Base-by-base conservation (phyloP, 2,329 filamentous ascomycete species). In the Botrytis hyacinthi region DNA sequence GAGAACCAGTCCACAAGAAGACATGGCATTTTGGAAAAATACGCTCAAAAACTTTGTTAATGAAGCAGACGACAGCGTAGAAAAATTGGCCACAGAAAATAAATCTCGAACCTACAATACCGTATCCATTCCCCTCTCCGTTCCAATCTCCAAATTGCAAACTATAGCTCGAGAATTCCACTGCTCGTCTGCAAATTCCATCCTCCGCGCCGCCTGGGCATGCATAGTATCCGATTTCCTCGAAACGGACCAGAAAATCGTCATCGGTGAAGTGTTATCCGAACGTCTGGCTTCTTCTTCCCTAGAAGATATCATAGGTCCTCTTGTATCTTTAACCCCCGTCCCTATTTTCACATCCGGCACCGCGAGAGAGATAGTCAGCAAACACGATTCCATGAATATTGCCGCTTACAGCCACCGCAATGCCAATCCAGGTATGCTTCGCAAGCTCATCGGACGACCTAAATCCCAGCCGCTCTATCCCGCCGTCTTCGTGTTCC, bases 131-230 rank as follows among this genome's bases (percentile, higher is more conserved):
- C 46, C 46, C 16, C 14, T 69, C 18, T 51, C 32, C 6, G n/a
- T 69, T 14, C 20, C 46, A 22, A 69, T 54, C 29, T 29, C 51
- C 26, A 29, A 69, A 20, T 51, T 69, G 7, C 67, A 69, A 40
- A 54, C 16, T 8, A 29, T 35, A 59, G 67, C 67, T 40, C 67
- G 59, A 40, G 54, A 69, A 69, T 42, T 69, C 7, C 51, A 69
- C 18, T 69, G 51, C 48, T 69, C 48, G 22, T 69, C 67, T 42
- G 67, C 67, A 7, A 69, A 51, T 37, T 69, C 67, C n/a, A 59
- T 69, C n/a, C 67, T 69, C 20, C 35, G 67, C 29, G 35, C 67
- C 2, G 67, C 67, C 2, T 69, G 67, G 67, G 67, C 46, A n/a
- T 69, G 67, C 10, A 69, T 69, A 0, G 67, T 59, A 26, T 69